These are phyloP conservation scores for Blastobotrys serpentis DNA, from an alignment of 1,139 yeast species.

Conservation along the genomic window DNA sequence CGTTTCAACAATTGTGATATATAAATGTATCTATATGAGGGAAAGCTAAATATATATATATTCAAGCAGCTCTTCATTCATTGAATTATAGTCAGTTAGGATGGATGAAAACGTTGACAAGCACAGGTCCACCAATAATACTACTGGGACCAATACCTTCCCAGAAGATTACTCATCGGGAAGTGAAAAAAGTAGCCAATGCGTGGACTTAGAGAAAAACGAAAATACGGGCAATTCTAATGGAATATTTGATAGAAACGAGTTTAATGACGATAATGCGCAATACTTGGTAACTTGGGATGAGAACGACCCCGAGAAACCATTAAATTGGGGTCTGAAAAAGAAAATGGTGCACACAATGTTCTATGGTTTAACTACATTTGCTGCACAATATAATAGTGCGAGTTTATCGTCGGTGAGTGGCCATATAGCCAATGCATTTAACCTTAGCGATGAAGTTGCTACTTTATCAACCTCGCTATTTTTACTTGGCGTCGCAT, in stretches of 20 bases:
- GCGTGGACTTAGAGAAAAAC: conserved; percentile 5
- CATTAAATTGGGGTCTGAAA: conserved; percentile 40
- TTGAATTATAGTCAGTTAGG: no score
- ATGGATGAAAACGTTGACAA: no score
- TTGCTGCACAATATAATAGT: conserved; percentile 47
- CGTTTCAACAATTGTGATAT: no score
- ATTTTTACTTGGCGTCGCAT: conserved; percentile 70
- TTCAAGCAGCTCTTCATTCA: no score
- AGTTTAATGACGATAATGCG: conserved; percentile 8
- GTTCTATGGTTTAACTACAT: conserved; percentile 44
- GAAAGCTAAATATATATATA: no score
- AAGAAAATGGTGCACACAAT: conserved; percentile 43
- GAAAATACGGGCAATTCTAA: neutral
- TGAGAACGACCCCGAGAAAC: conserved; percentile 29
- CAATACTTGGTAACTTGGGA: conserved; percentile 19
- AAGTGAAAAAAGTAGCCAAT: neutral
- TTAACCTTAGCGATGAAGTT: conserved; percentile 57
- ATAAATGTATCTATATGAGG: no score
- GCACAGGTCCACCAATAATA: no score
- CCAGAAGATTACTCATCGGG: neutral
- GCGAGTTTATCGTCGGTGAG: conserved; percentile 45
- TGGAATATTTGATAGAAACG: conserved; percentile 5
- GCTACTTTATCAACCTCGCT: conserved; percentile 62
- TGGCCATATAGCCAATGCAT: conserved; percentile 48
- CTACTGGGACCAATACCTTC: no score